Evolutionary conservation across 1,139 yeast species (phyloP), one percentile per base, ranked within the genome.

Genomic region (Scheffersomyces insectosa): DNA sequence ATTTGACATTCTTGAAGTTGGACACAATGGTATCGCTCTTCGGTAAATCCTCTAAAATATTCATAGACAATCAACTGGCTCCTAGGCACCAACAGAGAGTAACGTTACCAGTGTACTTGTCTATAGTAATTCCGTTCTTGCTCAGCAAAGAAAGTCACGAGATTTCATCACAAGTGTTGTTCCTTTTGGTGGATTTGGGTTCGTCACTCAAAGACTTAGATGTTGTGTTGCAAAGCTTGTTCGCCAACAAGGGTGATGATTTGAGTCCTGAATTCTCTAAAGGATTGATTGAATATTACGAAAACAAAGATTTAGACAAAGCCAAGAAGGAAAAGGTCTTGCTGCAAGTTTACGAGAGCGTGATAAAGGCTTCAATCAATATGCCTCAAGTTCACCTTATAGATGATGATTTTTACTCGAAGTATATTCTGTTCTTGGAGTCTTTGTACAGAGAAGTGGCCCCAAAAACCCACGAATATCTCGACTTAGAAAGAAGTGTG

Each of bases 381-480:
- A 14, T 41, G 4, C 12, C 32, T 5, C 33, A 40, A 8, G 27
- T 23, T 5, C 2, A 29, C 20, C 10, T 12, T 4, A n/a, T 57
- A 4, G 59, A 59, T 39, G 66, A 63, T 15, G 43, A 44, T 3
- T 63, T 66, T 36, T 63, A 59, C 42, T 12, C 30, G 3, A 39
- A 41, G 4, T 59, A 60, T 41, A 60, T 65, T 15, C 38, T 37
- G 7, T 65, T 68, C 42, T 52, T 72, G 9, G 75, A 72, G 41
- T 42, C 50, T 3, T 43, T 71, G 11, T 73, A 60, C 46, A 49
- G 45, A 3, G 63, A 63, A 3, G 42, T 48, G 1, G 55, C 60
- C 9, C 77, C 77, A 0, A 49, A 51, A 25, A 61, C 63, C 3
- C 79, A 74, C 48, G 75, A 72, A 48, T 71, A 63, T 52, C 46